Base-by-base conservation (phyloP, 139 green algal species). In the Picochlorum costavermella region DNA sequence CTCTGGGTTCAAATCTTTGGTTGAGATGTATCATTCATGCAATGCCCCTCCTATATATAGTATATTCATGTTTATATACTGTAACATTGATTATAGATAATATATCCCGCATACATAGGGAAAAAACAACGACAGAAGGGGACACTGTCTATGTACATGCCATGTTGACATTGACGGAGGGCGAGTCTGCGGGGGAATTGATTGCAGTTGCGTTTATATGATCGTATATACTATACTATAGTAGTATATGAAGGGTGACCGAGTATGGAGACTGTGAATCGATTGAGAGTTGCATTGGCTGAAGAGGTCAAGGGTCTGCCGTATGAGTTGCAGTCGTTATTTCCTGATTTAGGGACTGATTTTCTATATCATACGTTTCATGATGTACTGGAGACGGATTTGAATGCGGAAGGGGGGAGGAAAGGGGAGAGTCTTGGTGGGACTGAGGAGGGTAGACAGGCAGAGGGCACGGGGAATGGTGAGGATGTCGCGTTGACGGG, bases 281-380 rank as follows among this genome's bases (percentile, higher is more conserved):
- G n/a, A 6, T 6, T 59, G 20, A 20, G 50, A 33, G 25, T 59
- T n/a, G 70, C 68, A 58, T 59, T 76, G 25, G 67, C 61, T 29
- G 48, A 72, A 29, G 64, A 68, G 30, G 40, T 76, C 26, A 28
- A 50, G n/a, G 17, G 16, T 2, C 45, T 76, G 23, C 70, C 70
- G 13, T 57, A 61, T 31, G 26, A 30, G 2, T 64, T 76, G 6
- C 63, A n/a, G 17, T 73, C 64, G 9, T 50, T 60, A 5, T 76
- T 59, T 16, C 70, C 70, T 44, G 70, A 76, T 40, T 25, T 76
- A 11, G 56, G 37, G 3, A 64, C 70, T 5, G 70, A 76, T 49
- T 76, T 64, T 36, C 12, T 76, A 36, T 36, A 51, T 10, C 56
- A 64, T 11, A 64, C 68, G 6, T 72, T 76, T 57, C 16, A 53